Base-by-base conservation (phyloP, 129 eudicot species). In the Centella asiatica region DNA sequence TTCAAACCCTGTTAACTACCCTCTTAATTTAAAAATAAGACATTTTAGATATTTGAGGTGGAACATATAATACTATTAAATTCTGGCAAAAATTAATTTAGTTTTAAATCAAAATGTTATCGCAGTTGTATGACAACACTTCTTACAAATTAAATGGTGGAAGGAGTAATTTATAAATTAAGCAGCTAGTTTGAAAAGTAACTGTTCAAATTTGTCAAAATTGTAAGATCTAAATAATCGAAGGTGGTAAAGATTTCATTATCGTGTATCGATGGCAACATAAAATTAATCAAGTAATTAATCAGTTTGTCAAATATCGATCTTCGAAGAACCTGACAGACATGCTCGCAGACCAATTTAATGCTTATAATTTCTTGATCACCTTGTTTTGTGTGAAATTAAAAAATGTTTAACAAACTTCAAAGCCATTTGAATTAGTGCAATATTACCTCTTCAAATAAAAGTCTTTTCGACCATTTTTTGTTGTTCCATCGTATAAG, bases 341-440 rank as follows among this genome's bases (percentile, higher is more conserved):
- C 63, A 58, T 34, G 29, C 63, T 58, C 20, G 63, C 63, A 58
- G 63, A 58, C 63, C 45, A 58, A 58, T 58, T 58, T 58, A 58
- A 58, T 33, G 63, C 63, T 34, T 34, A 8, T 32, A 58, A 27
- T 58, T 33, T 58, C 63, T 58, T 58, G 46, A 58, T 58, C 37
- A 57, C 44, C 45, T 57, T 57, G 63, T 33, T 57, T n/a, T 19
- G 12, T 23, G 28, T 7, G 27, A 34, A 33, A 20, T 1, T 22
- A 17, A 20, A 31, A 40, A 57, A 34, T 32, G 22, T 1, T 8
- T 33, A 19, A 33, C 44, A 23, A 34, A 58, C 46, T 34, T 55
- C 61, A 31, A 55, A 55, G 61, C 61, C 42, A 55, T 55, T 31
- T 28, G 61, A 34, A 31, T 55, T 34, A 29, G 39, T 55, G 61